These are phyloP conservation scores for Cladosporium phlei DNA, from an alignment of 2,329 filamentous ascomycete species.

Conservation along the genomic window DNA sequence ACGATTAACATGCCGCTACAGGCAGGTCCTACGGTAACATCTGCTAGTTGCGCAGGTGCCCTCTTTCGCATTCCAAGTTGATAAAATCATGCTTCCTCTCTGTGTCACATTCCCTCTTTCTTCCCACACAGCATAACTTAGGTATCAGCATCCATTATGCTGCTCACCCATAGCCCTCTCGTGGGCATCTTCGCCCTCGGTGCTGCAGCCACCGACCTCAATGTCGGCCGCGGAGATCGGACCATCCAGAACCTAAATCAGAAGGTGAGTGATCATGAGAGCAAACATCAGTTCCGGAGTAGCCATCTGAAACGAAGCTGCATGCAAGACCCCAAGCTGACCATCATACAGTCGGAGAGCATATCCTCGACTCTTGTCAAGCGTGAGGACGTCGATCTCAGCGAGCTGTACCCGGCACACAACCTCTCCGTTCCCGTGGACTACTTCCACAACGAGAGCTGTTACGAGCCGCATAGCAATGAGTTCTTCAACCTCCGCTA, in stretches of 20 bases:
- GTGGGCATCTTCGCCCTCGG: not conserved
- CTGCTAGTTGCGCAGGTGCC: not conserved
- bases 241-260: not conserved
- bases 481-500: slow-evolving; percentile 68
- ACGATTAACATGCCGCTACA: slow-evolving; percentile 6
- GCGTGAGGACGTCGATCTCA: slow-evolving; percentile 28
- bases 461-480: slow-evolving; percentile 71
- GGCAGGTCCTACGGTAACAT: not conserved
- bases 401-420: slow-evolving; percentile 43
- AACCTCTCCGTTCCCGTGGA: slow-evolving; percentile 61
- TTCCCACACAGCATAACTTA: not conserved
- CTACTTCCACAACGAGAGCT: slow-evolving; percentile 75
- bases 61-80: not conserved
- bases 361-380: slow-evolving; percentile 13
- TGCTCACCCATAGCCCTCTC: not conserved
- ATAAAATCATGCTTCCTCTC: not conserved
- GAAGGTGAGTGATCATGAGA: not conserved
- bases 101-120: not conserved
- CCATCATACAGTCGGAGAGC: not conserved
- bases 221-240: slow-evolving; percentile 7
- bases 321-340: not conserved
- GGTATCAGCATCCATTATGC: slow-evolving; percentile 1
- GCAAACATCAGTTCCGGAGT: too few relatives aligned
- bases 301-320: too few relatives aligned
- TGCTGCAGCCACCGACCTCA: not conserved